These are phyloP conservation scores for Fusarium sp. DNA, from an alignment of 2,329 filamentous ascomycete genomes.

Conservation along the genomic window DNA sequence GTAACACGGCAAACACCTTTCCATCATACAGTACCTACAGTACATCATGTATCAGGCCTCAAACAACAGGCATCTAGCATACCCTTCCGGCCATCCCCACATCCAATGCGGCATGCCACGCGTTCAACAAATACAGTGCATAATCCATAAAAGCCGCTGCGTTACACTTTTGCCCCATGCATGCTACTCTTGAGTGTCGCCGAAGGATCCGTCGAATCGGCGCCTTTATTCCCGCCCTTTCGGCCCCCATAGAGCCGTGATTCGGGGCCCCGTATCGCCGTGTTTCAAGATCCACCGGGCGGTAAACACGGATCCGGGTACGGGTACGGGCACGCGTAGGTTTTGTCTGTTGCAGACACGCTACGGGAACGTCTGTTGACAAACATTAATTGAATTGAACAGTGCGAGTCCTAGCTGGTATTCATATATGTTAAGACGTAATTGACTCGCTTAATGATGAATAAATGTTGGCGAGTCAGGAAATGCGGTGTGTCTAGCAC, in stretches of 20 bases:
- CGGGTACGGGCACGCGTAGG: conserved; percentile 4
- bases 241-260: conserved; percentile 11
- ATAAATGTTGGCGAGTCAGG: conserved; percentile 13
- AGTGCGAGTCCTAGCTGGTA: conserved; percentile 2
- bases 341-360: conserved; percentile 11
- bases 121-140: conserved; percentile 43
- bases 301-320: conserved; percentile 19
- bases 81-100: conserved; percentile 11
- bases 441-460: conserved; percentile 5
- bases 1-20: conserved; percentile 23
- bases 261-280: conserved; percentile 30
- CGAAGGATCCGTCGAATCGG: conserved; percentile 28
- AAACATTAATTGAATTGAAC: neutral
- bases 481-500: conserved; percentile 6
- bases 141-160: conserved; percentile 17
- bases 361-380: neutral
- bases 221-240: conserved; percentile 8
- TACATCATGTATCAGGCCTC: conserved; percentile 21
- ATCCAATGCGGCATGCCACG: conserved; percentile 39
- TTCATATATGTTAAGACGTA: neutral
- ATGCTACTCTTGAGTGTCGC: conserved; percentile 13
- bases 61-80: conserved; percentile 13
- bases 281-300: conserved; percentile 34
- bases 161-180: conserved; percentile 10
- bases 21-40: conserved; percentile 3